Evolutionary conservation across 257 asterid genomes (phyloP).

Genomic region (Lantana camara): DNA sequence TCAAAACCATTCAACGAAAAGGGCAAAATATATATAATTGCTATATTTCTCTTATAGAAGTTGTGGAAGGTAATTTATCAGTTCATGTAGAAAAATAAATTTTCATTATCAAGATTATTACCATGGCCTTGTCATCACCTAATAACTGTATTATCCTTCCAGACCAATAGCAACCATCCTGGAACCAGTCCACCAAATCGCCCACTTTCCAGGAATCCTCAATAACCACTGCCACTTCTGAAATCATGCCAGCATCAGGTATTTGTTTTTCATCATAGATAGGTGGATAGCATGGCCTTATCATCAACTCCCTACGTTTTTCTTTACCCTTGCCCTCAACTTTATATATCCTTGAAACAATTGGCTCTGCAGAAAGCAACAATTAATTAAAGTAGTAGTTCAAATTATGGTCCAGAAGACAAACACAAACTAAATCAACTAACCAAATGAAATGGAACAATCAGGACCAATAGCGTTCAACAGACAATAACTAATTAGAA

Average conservation of each 20-base stretch:
- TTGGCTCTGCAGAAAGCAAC: conserved; percentile 44
- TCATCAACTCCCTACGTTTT: conserved; percentile 43
- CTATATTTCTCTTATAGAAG: neutral
- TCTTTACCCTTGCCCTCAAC: conserved; percentile 26
- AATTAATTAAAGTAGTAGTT: conserved; percentile 2
- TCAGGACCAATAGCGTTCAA: conserved; percentile 6
- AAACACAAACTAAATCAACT: neutral
- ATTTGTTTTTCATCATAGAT: conserved; percentile 32
- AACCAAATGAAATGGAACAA: conserved; percentile 17
- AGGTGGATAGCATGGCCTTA: conserved; percentile 74
- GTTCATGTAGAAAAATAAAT: no score
- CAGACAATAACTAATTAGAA: conserved; percentile 8
- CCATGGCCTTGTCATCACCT: conserved; percentile 57
- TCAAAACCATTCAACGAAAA: no score
- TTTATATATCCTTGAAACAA: conserved; percentile 23
- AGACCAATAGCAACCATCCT: conserved; percentile 59
- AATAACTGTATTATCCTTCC: conserved; percentile 54
- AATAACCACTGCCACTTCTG: conserved; percentile 50
- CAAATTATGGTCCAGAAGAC: neutral
- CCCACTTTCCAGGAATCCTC: conserved; percentile 70
- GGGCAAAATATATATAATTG: neutral
- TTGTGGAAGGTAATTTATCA: no score
- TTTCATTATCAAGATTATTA: conserved; percentile 28
- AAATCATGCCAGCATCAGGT: conserved; percentile 34
- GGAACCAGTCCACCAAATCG: conserved; percentile 75